A percentile compares a stretch with the other conserved stretches of the same genome.
phyloP scores from a whole-genome alignment of 1,284 basidiomycete genomes.

The Irpex sp. region DNA sequence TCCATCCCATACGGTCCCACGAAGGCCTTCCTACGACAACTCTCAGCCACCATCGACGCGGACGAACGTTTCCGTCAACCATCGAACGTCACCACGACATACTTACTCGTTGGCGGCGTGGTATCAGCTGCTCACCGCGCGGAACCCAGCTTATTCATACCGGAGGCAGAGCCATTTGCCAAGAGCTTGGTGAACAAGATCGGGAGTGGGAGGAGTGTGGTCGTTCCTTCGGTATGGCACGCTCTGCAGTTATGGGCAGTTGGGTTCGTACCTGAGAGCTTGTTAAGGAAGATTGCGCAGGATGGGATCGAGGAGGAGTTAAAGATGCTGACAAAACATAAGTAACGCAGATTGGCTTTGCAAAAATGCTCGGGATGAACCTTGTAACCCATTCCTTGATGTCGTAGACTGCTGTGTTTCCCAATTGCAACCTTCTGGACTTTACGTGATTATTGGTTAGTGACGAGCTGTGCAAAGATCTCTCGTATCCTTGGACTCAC shows the following conservation, averaged over 20 bases:
- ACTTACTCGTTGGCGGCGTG: background rate
- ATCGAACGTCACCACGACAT: background rate
- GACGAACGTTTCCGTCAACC: constrained; percentile 2
- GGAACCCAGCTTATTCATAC: background rate
- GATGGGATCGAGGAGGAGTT: background rate
- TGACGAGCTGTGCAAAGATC: too few relatives aligned
- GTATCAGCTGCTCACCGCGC: background rate
- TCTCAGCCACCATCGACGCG: background rate
- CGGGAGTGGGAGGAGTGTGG: constrained; percentile 7
- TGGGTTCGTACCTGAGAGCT: background rate
- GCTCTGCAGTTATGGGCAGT: constrained; percentile 6
- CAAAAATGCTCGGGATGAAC: too few relatives aligned
- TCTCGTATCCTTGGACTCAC: too few relatives aligned
- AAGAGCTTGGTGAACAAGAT: constrained; percentile 6
- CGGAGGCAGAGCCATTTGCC: constrained; percentile 8
- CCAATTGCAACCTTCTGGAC: too few relatives aligned
- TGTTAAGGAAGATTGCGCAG: background rate
- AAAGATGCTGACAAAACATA: too few relatives aligned
- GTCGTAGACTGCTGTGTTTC: too few relatives aligned
- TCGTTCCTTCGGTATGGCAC: constrained; percentile 10
- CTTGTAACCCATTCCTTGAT: too few relatives aligned
- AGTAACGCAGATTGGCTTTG: too few relatives aligned
- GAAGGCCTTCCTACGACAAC: constrained; percentile 7
- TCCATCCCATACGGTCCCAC: constrained; percentile 3
- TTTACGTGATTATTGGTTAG: too few relatives aligned